Base-by-base conservation (phyloP, 495 filamentous ascomycete genomes). In the Hypoxylon crocopeplum region DNA sequence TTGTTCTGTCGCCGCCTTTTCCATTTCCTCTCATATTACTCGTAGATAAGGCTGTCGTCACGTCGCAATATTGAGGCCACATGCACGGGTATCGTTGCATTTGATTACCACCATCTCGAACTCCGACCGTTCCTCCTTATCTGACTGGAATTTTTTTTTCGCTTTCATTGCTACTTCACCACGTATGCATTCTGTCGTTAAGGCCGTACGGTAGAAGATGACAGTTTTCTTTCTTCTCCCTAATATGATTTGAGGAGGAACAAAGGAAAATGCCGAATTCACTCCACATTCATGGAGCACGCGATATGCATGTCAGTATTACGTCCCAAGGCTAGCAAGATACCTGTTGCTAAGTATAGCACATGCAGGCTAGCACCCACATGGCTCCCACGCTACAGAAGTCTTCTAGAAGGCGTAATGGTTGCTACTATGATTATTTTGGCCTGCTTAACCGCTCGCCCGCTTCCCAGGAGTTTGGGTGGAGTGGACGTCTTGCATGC, bases 71-170 rank as follows among this genome's bases (percentile, higher is more conserved):
- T 57, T 47, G 48, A 54, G 15, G 30, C 41, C 48, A 32, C 33
- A 15, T 20, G 54, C 36, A 47, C 24, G 39, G 37, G 24, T 62
- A 64, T 57, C 48, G 66, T 68, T 51, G 34, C 53, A 68, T 68
- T 68, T 44, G 61, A 68, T 68, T 65, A 68, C 66, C 66, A 68
- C 61, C 66, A 59, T 44, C 38, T 37, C 12, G 4, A n/a, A n/a
- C 12, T 5, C 19, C 3, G 3, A 34, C 25, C 13, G 15, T 13
- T 7, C n/a, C 36, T 20, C 21, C 12, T 36, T 29, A 29, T 5
- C 5, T 5, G 10, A 34, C 30, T 19, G 15, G 1, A 12, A 22
- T 24, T 29, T 17, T 11, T 37, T 22, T 48, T n/a, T 54, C 16
- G 3, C 38, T 48, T 59, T 59, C 38, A 48, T 40, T 41, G 16